Evolutionary conservation across 2,329 filamentous ascomycete species (phyloP).

Genomic region (Aquanectria penicillioides): DNA sequence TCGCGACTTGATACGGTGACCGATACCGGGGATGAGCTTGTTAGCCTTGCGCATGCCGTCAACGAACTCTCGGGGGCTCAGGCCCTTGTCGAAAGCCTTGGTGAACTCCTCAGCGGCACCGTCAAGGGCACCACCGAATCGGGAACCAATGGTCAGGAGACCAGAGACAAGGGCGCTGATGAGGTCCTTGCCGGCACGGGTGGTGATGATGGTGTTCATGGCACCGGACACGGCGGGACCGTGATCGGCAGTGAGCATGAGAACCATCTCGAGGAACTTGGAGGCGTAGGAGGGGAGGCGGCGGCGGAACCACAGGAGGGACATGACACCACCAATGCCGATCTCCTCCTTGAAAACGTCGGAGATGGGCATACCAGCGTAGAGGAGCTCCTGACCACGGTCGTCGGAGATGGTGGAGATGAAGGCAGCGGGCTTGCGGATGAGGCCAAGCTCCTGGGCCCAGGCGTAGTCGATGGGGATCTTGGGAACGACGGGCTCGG

Average conservation of each 20-base stretch:
- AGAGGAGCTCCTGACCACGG: slow-evolving; percentile 98
- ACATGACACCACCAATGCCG: slow-evolving; percentile 99
- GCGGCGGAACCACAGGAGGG: slow-evolving; percentile 98
- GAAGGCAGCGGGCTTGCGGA: slow-evolving; percentile 99
- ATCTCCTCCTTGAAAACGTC: slow-evolving; percentile 99
- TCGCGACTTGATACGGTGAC: slow-evolving; percentile 98
- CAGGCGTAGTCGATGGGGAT: slow-evolving; percentile 99
- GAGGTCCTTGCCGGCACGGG: slow-evolving; percentile 97
- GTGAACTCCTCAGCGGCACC: slow-evolving; percentile 98
- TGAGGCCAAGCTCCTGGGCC: slow-evolving; percentile 98
- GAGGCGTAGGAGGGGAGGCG: slow-evolving; percentile 94
- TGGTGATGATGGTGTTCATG: slow-evolving; percentile 99
- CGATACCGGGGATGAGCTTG: slow-evolving; percentile 99
- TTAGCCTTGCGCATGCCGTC: slow-evolving; percentile 99
- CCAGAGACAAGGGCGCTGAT: slow-evolving; percentile 95
- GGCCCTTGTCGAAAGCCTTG: slow-evolving; percentile 96
- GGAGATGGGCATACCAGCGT: slow-evolving; percentile 99
- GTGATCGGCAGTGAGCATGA: slow-evolving; percentile 99
- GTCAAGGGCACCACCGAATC: slow-evolving; percentile 98
- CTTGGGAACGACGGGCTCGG: slow-evolving; percentile 95
- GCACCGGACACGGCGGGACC: slow-evolving; percentile 98
- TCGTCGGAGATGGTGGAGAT: slow-evolving; percentile 99
- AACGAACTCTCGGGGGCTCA: slow-evolving; percentile 98
- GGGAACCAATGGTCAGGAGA: slow-evolving; percentile 97
- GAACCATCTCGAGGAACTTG: slow-evolving; percentile 99